phyloP scores from a whole-genome alignment of 2,329 filamentous ascomycete species.

The Colletotrichum lentis region DNA sequence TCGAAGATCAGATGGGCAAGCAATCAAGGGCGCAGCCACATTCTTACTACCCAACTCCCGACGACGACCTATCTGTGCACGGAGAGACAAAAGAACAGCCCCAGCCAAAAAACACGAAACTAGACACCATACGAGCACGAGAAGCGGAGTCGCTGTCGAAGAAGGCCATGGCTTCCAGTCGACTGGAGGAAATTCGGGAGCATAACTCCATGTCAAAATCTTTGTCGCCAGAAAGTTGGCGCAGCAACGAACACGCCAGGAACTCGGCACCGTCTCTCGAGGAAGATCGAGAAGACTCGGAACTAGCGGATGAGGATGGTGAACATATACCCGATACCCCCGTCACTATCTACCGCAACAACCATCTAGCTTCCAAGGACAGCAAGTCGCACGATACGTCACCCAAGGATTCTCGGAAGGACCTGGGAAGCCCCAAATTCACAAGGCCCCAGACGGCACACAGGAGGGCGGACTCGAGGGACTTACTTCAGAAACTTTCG shows the following conservation, averaged over 20 bases:
- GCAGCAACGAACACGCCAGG: slow-evolving; percentile 43
- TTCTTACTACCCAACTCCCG: slow-evolving; percentile 42
- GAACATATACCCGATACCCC: slow-evolving; percentile 52
- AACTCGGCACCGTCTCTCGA: slow-evolving; percentile 30
- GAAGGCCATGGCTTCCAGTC: slow-evolving; percentile 57
- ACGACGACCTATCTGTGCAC: slow-evolving; percentile 50
- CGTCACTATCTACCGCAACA: slow-evolving; percentile 50
- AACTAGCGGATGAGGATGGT: slow-evolving; percentile 41
- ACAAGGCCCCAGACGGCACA: slow-evolving; percentile 30
- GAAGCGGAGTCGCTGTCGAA: slow-evolving; percentile 57
- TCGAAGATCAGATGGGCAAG: slow-evolving; percentile 35
- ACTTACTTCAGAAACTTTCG: slow-evolving; percentile 60
- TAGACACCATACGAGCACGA: slow-evolving; percentile 58
- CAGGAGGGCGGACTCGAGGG: slow-evolving; percentile 53
- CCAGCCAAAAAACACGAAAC: slow-evolving; percentile 51
- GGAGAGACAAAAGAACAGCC: slow-evolving; percentile 43
- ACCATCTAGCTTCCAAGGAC: slow-evolving; percentile 26
- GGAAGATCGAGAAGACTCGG: background rate
- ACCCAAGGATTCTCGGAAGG: slow-evolving; percentile 37
- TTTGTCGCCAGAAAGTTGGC: slow-evolving; percentile 52
- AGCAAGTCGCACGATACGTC: slow-evolving; percentile 32
- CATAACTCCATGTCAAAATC: slow-evolving; percentile 57
- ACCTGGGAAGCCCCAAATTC: slow-evolving; percentile 23
- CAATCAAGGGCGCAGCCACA: slow-evolving; percentile 4
- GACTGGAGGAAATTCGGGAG: slow-evolving; percentile 62